Evolutionary conservation across 1,139 yeast species (phyloP), one percentile per base, ranked within the genome.

Genomic region (Suhomyces bokatorum): DNA sequence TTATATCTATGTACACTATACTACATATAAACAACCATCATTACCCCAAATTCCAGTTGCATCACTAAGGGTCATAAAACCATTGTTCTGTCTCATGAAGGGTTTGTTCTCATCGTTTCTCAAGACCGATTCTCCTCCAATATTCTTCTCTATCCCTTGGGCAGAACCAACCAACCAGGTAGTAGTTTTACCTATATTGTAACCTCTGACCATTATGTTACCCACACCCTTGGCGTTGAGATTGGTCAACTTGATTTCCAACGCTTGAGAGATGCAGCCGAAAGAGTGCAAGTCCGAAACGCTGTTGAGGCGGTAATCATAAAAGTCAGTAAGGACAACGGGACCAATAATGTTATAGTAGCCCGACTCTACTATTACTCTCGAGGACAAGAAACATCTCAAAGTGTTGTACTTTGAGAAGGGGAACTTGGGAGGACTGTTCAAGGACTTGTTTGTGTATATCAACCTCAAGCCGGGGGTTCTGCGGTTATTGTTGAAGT

Each of bases 11-110:
- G 37, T 43, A 46, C 45, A 42, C 30, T 40, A 48, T 32, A 48
- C 41, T 46, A 72, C 69, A 57, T 82, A 86, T 53, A 85, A 76
- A 57, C 93, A 85, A 1, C 93, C 91, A 62, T 86, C 95, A 37
- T 64, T 70, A 10, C 90, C 93, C 76, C 85, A 84, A 37, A 70
- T 69, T 0, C 88, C 91, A 32, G 56, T 59, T 2, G 82, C 56
- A 34, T 43, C 38, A 36, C 35, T 74, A 9, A 84, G 61, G 2
- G 80, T 78, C 78, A 81, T 79, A 69, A 84, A 83, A 6, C 88
- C 87, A 46, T 83, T 87, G 16, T 77, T 74, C 27, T 53, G 46
- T 68, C 75, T 39, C 70, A 46, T 48, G 9, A 45, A 51, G 56
- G 66, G 39, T 64, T 69, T 67, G 38, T 54, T 52, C 13, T 53